phyloP scores from a whole-genome alignment of 108 stramenopile species.

The Nitzschia sp. region DNA sequence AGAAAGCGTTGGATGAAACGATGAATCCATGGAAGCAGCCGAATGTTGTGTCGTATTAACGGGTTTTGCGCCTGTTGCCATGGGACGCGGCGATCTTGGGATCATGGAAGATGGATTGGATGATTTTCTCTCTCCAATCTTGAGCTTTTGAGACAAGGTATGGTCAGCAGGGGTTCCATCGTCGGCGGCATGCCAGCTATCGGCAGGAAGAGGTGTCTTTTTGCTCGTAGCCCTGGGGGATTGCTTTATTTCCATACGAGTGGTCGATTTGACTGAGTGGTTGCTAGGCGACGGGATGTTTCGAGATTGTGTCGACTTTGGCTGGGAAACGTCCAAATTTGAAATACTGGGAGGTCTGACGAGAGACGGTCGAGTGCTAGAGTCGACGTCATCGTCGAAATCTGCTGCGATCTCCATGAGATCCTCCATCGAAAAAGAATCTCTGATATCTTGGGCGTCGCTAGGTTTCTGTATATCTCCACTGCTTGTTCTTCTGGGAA shows the following conservation, averaged over 20 bases:
- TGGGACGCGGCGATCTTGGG: slow-evolving; percentile 1
- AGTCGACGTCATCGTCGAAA: not conserved
- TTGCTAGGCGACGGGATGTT: not conserved
- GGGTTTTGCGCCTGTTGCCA: not conserved
- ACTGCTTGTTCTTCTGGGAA: not conserved
- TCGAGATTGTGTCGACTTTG: not conserved
- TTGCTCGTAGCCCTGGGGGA: not conserved
- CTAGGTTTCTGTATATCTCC: not conserved
- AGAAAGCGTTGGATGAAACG: slow-evolving; percentile 15
- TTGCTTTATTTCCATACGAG: not conserved
- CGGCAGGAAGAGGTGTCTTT: not conserved
- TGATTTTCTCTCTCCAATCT: slow-evolving; percentile 1
- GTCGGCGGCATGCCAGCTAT: not conserved
- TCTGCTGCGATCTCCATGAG: not conserved
- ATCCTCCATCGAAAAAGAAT: slow-evolving; percentile 5
- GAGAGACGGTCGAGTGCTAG: not conserved
- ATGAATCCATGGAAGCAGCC: not conserved
- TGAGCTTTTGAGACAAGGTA: slow-evolving; percentile 13
- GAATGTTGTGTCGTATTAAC: not conserved
- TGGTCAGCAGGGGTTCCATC: not conserved
- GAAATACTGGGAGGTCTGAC: slow-evolving; percentile 15
- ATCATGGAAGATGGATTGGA: not conserved
- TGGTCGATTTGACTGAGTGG: not conserved
- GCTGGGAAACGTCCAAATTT: not conserved
- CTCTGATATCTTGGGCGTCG: not conserved